These are phyloP conservation scores for Starmerella floricola DNA, from an alignment of 805 yeast species.

Conservation along the genomic window DNA sequence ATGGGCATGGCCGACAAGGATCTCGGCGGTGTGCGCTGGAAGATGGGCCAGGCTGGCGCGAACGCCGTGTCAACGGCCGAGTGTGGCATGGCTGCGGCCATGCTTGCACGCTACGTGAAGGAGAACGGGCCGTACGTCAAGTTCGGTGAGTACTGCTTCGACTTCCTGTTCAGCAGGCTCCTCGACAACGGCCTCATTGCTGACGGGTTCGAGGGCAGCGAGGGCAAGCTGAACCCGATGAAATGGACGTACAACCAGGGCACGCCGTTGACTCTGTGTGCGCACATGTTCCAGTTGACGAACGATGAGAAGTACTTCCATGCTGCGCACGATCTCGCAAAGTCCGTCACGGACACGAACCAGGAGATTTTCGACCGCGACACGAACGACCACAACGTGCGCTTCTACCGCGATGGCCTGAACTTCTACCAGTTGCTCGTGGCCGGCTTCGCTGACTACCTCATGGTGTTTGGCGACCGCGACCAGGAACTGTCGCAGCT, in stretches of 20 bases:
- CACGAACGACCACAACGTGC: constrained; percentile 36
- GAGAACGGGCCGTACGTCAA: constrained; percentile 37
- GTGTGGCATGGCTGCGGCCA: constrained; percentile 49
- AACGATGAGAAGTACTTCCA: constrained; percentile 39
- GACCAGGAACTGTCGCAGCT: constrained; percentile 28
- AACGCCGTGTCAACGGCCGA: constrained; percentile 60
- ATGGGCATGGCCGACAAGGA: constrained; percentile 46
- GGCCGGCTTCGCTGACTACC: constrained; percentile 58
- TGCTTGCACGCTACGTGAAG: constrained; percentile 39
- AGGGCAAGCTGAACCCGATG: constrained; percentile 35
- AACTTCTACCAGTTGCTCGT: constrained; percentile 52
- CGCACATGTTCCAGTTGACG: constrained; percentile 40
- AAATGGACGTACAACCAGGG: constrained; percentile 64
- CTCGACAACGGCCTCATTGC: constrained; percentile 45
- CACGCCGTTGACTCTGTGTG: constrained; percentile 45
- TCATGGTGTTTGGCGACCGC: constrained; percentile 37
- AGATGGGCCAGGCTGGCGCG: constrained; percentile 44
- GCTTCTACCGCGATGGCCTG: constrained; percentile 55
- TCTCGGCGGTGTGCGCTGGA: constrained; percentile 60
- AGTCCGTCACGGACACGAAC: constrained; percentile 46
- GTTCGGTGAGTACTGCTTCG: constrained; percentile 48
- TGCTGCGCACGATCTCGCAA: constrained; percentile 32
- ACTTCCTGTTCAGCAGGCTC: constrained; percentile 43
- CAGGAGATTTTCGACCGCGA: constrained; percentile 54
- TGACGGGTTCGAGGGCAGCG: constrained; percentile 44